phyloP scores from a whole-genome alignment of 306 rosid species.

The Begonia masoniana region DNA sequence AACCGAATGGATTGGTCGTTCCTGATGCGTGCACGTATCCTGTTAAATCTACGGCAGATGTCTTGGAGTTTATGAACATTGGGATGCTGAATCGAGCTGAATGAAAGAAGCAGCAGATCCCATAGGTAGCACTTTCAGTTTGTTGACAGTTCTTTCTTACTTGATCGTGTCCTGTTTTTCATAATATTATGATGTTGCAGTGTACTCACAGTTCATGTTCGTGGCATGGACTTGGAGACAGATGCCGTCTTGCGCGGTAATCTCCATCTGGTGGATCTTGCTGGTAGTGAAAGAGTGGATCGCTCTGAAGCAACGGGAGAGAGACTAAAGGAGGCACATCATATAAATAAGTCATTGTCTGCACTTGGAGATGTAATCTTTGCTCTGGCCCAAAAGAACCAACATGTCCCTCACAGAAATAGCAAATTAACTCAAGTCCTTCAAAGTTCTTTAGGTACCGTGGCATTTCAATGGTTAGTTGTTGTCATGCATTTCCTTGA shows the following conservation, averaged over 20 bases:
- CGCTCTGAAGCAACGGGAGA: constrained; percentile 98
- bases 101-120: constrained; percentile 97
- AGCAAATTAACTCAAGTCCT: constrained; percentile 98
- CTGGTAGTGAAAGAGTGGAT: constrained; percentile 96
- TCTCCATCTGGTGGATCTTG: constrained; percentile 94
- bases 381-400: constrained; percentile 85
- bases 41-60: constrained; percentile 70
- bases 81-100: constrained; percentile 65
- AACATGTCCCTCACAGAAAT: constrained; percentile 91
- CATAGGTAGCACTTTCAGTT: constrained; percentile 50
- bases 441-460: constrained; percentile 89
- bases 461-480: constrained; percentile 9
- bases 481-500: neutral
- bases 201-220: constrained; percentile 92
- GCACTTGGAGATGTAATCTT: constrained; percentile 97
- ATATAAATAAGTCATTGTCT: constrained; percentile 86
- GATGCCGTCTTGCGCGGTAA: constrained; percentile 66
- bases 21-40: constrained; percentile 96
- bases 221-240: constrained; percentile 80
- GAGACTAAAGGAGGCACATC: constrained; percentile 97
- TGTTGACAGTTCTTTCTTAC: constrained; percentile 7
- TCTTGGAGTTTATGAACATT: constrained; percentile 67
- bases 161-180: constrained; percentile 5
- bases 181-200: constrained; percentile 25
- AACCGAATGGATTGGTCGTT: constrained; percentile 93